Base-by-base conservation (phyloP, 169 alveolate species). In the Blepharisma undulans region DNA sequence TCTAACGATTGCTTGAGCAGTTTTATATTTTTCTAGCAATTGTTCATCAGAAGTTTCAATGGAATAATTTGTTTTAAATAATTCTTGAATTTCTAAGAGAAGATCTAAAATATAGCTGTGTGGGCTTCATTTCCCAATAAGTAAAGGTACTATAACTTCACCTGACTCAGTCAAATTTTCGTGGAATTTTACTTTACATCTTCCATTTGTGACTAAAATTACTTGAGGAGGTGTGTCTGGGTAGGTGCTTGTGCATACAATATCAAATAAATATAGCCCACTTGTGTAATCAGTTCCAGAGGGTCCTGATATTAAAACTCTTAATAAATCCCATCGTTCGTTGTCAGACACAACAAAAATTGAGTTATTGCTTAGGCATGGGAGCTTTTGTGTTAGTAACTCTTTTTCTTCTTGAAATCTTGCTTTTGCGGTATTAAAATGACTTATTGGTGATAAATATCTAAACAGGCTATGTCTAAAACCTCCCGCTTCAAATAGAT, bases 221-320 rank as follows among this genome's bases (percentile, higher is more conserved):
- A 97, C 98, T 90, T 94, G 96, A 6, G 99, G 99, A 1, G 98
- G 97, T 33, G 93, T 79, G 81, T 95, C 91, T 22, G 99, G 99
- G 90, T 97, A 98, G 72, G 79, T 89, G 79, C 92, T 93, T 88
- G 96, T 98, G 82, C 97, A 96, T 91, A 92, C 94, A 18, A 97
- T 93, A 89, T 97, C 98, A 93, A 94, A 98, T 30, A 93, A 91
- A 91, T 94, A 98, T 12, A 97, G 97, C 22, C 99, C 99, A 93
- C 96, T 96, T 18, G 97, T 97, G 88, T 98, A 98, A 21, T 98
- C 98, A 18, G 99, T 97, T 30, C 97, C 98, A 60, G 92, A 90
- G n/a, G 98, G 97, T 29, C 99, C 99, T 92, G 96, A 94, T 60
- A 97, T 93, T 84, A 97, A 76, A 5, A 96, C 98, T 88, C 95